A percentile compares a stretch with the other conserved stretches of the same genome.
These are phyloP conservation scores for Candida verbasci DNA, from an alignment of 805 yeast genomes.

Conservation along the genomic window DNA sequence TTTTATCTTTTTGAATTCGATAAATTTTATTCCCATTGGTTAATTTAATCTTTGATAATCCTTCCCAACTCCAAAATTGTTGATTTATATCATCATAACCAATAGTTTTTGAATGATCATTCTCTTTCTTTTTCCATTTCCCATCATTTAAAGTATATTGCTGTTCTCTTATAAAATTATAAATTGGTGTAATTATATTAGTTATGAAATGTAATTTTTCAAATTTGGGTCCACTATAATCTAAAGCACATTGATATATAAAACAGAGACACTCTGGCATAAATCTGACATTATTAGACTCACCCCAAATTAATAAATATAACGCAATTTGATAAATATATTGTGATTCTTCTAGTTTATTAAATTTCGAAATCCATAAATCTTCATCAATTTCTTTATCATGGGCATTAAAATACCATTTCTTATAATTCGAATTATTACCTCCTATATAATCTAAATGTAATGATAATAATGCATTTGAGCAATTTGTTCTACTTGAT, in stretches of 20 bases:
- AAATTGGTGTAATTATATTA: slow-evolving; percentile 43
- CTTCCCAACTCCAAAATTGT: slow-evolving; percentile 44
- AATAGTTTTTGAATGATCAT: slow-evolving; percentile 60
- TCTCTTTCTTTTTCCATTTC: slow-evolving; percentile 52
- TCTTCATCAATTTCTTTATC: slow-evolving; percentile 32
- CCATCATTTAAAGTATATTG: slow-evolving; percentile 56
- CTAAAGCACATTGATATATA: slow-evolving; percentile 20
- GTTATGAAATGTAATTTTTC: slow-evolving; percentile 27
- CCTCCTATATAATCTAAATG: slow-evolving; percentile 96
- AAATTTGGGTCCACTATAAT: slow-evolving; percentile 2
- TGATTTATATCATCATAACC: slow-evolving; percentile 56
- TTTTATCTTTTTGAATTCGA: slow-evolving; percentile 21
- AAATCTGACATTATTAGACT: slow-evolving; percentile 61
- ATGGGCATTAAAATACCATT: slow-evolving; percentile 91
- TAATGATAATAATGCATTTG: slow-evolving; percentile 64
- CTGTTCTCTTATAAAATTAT: slow-evolving; percentile 63
- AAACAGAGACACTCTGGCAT: slow-evolving; percentile 41
- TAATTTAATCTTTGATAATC: slow-evolving; percentile 28
- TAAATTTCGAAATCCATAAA: slow-evolving; percentile 66
- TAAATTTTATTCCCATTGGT: slow-evolving; percentile 27
- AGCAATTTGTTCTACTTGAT: slow-evolving; percentile 71
- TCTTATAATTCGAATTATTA: slow-evolving; percentile 75
- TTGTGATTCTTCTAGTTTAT: slow-evolving; percentile 47
- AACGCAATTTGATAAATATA: slow-evolving; percentile 63
- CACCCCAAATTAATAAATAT: slow-evolving; percentile 69